Base-by-base conservation (phyloP, 2,329 filamentous ascomycete genomes). In the Calonectria multiphialidica region DNA sequence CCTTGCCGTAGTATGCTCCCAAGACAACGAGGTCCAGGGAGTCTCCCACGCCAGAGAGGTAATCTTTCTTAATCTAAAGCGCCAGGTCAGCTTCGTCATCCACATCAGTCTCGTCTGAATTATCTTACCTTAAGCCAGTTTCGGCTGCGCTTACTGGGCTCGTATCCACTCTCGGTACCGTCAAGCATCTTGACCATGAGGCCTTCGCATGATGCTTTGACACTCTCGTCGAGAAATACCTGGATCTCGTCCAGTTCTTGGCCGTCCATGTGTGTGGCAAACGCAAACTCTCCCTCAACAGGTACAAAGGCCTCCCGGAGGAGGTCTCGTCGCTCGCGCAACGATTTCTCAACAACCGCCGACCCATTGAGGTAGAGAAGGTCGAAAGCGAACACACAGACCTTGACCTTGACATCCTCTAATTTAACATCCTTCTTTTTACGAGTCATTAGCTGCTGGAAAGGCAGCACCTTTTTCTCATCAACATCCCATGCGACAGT, bases 171-270 rank as follows among this genome's bases (percentile, higher is more conserved):
- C 84, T 98, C 96, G 8, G 90, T 87, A 0, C 96, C 97, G 82
- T 98, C 96, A 71, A 99, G 86, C 97, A 99, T 99, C 87, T 99
- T 99, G 16, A 99, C 97, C 97, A 99, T 99, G 66, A 99, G 88
- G 13, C 97, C 97, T 86, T 99, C 97, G 81, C 97, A 99, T 0
- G 95, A 97, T 2, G 96, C 95, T 83, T 98, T 98, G 75, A 99
- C 94, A 79, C 94, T 97, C 71, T 98, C 96, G 80, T 99, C 97
- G 2, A 99, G 89, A 79, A 99, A 94, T 1, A 88, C 89, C 81
- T 98, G 96, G 67, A 99, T 99, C 80, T 98, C 95, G 66, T 98
- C 96, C 4, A 99, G 88, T 77, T 98, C 95, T 79, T 93, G 94
- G 13, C 94, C 94, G 80, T 99, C 89, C 86, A 95, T 97, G 78